Percentiles rank a stretch among this genome's conserved stretches.
phyloP scores from a whole-genome alignment of 2,329 filamentous ascomycete species.

The Fusarium sp. region DNA sequence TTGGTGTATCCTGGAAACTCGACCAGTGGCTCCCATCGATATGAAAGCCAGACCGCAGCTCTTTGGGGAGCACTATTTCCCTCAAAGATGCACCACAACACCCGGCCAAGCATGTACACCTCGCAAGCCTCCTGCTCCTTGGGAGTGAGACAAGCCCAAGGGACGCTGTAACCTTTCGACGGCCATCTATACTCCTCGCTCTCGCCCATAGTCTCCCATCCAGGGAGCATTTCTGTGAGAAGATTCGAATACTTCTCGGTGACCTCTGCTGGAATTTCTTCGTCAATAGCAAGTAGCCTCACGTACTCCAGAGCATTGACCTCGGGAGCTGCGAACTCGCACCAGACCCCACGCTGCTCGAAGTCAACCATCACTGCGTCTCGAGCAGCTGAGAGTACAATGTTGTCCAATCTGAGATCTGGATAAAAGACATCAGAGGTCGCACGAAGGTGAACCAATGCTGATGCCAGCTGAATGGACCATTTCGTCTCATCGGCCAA shows the following conservation, averaged over 20 bases:
- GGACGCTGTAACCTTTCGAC: conserved; percentile 66
- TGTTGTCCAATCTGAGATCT: conserved; percentile 72
- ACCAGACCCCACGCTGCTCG: conserved; percentile 75
- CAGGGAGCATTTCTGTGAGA: conserved; percentile 62
- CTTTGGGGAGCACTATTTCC: conserved; percentile 71
- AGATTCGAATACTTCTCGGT: conserved; percentile 59
- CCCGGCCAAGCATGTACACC: conserved; percentile 74
- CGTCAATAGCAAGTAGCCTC: conserved; percentile 67
- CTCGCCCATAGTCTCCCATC: conserved; percentile 60
- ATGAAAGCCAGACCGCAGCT: conserved; percentile 72
- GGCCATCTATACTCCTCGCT: conserved; percentile 65
- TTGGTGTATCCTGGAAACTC: conserved; percentile 69
- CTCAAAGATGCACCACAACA: conserved; percentile 76
- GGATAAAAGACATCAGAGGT: conserved; percentile 67
- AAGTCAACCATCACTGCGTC: conserved; percentile 73
- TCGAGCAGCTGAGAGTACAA: conserved; percentile 65
- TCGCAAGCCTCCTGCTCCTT: conserved; percentile 70
- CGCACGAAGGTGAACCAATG: conserved; percentile 65
- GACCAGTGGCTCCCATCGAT: conserved; percentile 68
- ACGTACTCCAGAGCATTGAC: conserved; percentile 73
- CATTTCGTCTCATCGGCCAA: conserved; percentile 66
- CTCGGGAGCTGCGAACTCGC: conserved; percentile 73
- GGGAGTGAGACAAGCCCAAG: conserved; percentile 68
- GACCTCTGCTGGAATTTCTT: conserved; percentile 60
- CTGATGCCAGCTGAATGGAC: conserved; percentile 67